Evolutionary conservation across 2,329 filamentous ascomycete genomes (phyloP), one percentile per base, ranked within the genome.

Genomic region (Rhexocercosporidium sp.): DNA sequence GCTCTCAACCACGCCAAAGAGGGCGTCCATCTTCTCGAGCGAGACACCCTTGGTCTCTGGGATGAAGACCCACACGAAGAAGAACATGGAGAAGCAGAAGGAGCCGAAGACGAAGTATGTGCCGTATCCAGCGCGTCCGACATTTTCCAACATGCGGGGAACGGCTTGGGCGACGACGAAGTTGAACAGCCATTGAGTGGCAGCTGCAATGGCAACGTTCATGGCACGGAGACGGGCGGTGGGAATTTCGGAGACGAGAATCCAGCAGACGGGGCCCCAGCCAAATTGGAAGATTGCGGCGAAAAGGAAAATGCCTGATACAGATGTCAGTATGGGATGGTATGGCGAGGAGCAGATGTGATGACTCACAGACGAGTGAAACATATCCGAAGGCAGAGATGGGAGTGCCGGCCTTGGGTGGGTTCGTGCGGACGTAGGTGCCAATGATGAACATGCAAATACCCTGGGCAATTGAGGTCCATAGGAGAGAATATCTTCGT

Each of bases 131-230:
- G 76, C 76, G 27, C 76, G 70, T 22, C 81, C 81, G 73, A 84
- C 82, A 18, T 79, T 85, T 79, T 82, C 82, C 73, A 92, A 82
- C 90, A 92, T 92, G 54, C 85, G 88, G 1, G 90, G 86, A 3
- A 90, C 89, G 39, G 88, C 88, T 66, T 88, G 81, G 1, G 90
- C 90, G 65, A 92, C 88, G 16, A 92, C 85, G 69, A 92, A 91
- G 76, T 93, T 93, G 78, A 92, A 92, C 3, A 92, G 78, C 90
- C 90, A 92, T 74, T 92, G 89, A 0, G 88, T 90, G 1, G 87
- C 88, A 0, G 90, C 89, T 0, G 85, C 90, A 57, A 92, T 81
- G 2, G 89, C 85, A 9, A 92, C 90, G 73, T 92, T 92, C 71
- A 90, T 79, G 22, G 86, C 87, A 64, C 90, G 82, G 7, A 92